Percentiles rank a stretch among this genome's conserved stretches.
Conservation (phyloP, 1,284 basidiomycete species). For the Boletellus sp. region DNA sequence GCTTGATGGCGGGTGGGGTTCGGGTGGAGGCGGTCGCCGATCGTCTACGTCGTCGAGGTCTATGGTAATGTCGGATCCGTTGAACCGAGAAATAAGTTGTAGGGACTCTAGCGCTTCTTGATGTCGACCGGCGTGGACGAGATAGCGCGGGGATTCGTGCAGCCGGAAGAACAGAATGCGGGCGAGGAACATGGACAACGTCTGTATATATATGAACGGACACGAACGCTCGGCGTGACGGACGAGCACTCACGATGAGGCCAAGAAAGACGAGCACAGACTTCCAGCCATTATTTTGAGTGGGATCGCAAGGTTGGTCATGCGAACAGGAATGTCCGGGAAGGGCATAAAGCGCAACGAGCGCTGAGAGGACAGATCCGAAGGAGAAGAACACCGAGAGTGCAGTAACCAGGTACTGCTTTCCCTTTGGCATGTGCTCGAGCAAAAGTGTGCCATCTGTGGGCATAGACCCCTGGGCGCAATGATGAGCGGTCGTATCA, state of each 20-base stretch:
- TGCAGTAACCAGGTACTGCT: conserved; percentile 90
- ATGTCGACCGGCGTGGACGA: conserved; percentile 80
- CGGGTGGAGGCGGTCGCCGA: conserved; percentile 21
- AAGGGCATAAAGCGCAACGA: conserved; percentile 75
- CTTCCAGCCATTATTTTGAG: conserved; percentile 83
- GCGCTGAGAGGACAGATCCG: conserved; percentile 80
- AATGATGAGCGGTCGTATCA: conserved; percentile 5
- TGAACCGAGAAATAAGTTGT: conserved; percentile 80
- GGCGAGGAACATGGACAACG: conserved; percentile 80
- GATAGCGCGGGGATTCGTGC: conserved; percentile 89
- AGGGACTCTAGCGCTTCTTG: conserved; percentile 81
- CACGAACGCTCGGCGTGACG: background rate
- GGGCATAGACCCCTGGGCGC: conserved; percentile 82
- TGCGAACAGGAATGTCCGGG: conserved; percentile 72
- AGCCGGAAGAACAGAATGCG: conserved; percentile 88
- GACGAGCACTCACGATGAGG: conserved; percentile 55
- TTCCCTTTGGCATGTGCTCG: conserved; percentile 89
- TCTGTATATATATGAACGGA: conserved; percentile 45
- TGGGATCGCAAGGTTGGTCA: conserved; percentile 53
- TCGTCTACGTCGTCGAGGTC: conserved; percentile 73
- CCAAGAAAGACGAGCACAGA: conserved; percentile 75
- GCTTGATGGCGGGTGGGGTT: conserved; percentile 11
- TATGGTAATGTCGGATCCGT: conserved; percentile 68
- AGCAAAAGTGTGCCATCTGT: conserved; percentile 93
- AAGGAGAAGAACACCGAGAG: conserved; percentile 96